Evolutionary conservation across 2,329 filamentous ascomycete species (phyloP), one percentile per base, ranked within the genome.

Genomic region (Aspergillus melleus): DNA sequence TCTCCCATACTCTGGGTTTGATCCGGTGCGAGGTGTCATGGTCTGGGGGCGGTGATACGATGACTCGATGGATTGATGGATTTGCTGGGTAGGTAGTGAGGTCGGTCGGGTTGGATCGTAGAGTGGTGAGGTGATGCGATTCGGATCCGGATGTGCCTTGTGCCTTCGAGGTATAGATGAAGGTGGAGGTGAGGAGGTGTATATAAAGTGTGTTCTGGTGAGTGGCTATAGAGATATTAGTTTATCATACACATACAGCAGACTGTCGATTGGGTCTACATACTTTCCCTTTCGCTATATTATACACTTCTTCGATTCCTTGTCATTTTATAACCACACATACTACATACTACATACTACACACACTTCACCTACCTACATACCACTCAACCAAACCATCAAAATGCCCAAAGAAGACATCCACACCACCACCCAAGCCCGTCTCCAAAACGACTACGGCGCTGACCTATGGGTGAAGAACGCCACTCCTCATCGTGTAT

Each of bases 381-480:
- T 16, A 14, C 42, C 2, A 22, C 9, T n/a, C 19, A n/a, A 47
- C n/a, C 3, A 14, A 49, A 10, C 5, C 54, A 39, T 49, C 29
- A 54, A 30, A 29, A 32, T 24, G 22, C 11, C 14, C 11, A 44
- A 8, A 50, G 42, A 11, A 42, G 3, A 14, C 14, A 50, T 22
- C 46, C 63, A 49, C 10, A 64, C 62, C 60, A n/a, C 66, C 8
- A 55, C 55, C 14, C 9, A 58, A 46, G 22, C 62, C 54, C 71
- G 69, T 54, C 65, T 69, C 2, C 70, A 73, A 53, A 74, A 76
- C 30, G 72, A 76, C 57, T 74, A 66, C 44, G 74, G 74, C 42
- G 68, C 73, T 10, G 74, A 77, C 36, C 69, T 73, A 60, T 77
- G 74, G 74, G 65, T 76, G n/a, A 64, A 51, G 47, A 67, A 49